Conservation (phyloP, 2,329 filamentous ascomycete species). For the Clonostachys chloroleuca region DNA sequence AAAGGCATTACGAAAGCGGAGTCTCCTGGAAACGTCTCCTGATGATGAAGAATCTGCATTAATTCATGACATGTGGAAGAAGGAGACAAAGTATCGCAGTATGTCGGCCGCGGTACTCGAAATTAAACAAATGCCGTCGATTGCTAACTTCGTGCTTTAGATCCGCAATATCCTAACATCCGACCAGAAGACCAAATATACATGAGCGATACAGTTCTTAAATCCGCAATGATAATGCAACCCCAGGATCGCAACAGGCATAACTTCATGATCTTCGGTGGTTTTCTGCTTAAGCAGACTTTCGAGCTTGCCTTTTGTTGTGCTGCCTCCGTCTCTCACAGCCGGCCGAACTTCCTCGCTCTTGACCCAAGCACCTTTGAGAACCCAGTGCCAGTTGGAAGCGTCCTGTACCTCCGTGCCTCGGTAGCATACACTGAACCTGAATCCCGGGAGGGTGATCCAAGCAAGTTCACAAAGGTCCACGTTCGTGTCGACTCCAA, state of each 20-base stretch:
- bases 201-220: constrained; percentile 18
- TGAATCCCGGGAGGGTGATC: constrained; percentile 17
- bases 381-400: constrained; percentile 19
- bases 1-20: constrained; percentile 13
- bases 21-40: constrained; percentile 16
- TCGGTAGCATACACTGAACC: constrained; percentile 21
- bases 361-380: constrained; percentile 21
- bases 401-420: constrained; percentile 17
- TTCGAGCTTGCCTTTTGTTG: constrained; percentile 22
- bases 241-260: constrained; percentile 20
- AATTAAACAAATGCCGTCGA: too few species aligned
- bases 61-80: constrained; percentile 18
- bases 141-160: too few species aligned
- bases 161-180: constrained; percentile 16
- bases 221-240: constrained; percentile 19
- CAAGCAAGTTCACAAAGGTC: constrained; percentile 16
- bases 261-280: constrained; percentile 22
- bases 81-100: too few species aligned
- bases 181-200: constrained; percentile 15
- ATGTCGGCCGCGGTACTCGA: too few species aligned
- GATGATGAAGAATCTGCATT: constrained; percentile 18
- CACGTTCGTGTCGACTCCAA: constrained; percentile 21
- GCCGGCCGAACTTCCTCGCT: constrained; percentile 19
- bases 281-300: constrained; percentile 20
- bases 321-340: constrained; percentile 21